Evolutionary conservation across 1,139 yeast species (phyloP), one percentile per base, ranked within the genome.

Genomic region (Taphrina flavorubra): DNA sequence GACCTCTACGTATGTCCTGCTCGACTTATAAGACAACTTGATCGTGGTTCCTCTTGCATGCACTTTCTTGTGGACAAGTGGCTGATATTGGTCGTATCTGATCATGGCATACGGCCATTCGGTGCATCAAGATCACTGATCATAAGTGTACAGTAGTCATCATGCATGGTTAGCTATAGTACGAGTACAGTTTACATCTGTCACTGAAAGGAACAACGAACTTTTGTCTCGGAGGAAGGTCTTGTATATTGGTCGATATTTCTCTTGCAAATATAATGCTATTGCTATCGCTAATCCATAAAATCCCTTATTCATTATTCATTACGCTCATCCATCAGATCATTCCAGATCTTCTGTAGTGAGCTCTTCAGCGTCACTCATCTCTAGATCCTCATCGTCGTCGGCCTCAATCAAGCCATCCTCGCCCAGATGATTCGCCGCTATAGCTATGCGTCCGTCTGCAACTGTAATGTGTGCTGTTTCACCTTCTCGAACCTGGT

Each of bases 401-500:
- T 49, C 36, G 73, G 84, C 87, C 82, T 85, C 84, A 66, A 84
- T 86, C 72, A 81, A 82, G 65, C 82, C 86, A 36, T 74, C 73
- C 11, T 71, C 63, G 25, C 81, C 84, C n/a, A 83, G 81, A 75
- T 94, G 98, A 79, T 94, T 95, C 60, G 97, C 92, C 59, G 88
- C 73, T 3, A 95, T 96, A 57, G 86, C 89, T 70, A 94, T 37
- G 46, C 65, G 81, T 16, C 95, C 95, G 60, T 83, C 84, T 11
- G 68, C 61, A 72, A 83, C 77, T 18, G 84, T 83, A 51, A 94
- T 89, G 57, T 81, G 81, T 13, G 91, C 97, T 6, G 84, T 82
- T 78, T 94, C 99, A 78, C 92, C 91, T 76, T 94, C 97, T 76
- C 82, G 84, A 70, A 94, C 85, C 79, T 92, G 96, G 18, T 96